Evolutionary conservation across 164 flowering plant species (phyloP), one percentile per base, ranked within the genome.

Genomic region (Echeveria elegans): DNA sequence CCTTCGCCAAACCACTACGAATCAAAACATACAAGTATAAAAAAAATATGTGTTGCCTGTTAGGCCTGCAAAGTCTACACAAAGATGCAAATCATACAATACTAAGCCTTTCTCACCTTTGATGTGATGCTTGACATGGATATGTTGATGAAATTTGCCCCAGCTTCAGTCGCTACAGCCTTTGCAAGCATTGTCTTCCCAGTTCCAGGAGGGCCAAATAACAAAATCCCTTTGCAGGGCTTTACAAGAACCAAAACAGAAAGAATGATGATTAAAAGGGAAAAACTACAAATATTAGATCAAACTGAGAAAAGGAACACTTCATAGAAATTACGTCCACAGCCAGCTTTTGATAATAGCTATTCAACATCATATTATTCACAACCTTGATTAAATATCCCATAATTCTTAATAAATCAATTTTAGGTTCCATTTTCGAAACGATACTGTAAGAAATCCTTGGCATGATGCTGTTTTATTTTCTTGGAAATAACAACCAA

Each of bases 181-280:
- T 90, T 93, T 34, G 98, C 97, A 66, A 93, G 92, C 98, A 93
- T 93, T 8, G 97, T 92, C 74, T 92, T 92, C 28, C 98, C 98
- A 26, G 98, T 92, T 66, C 98, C 97, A 74, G 98, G 98, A 30
- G 97, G 97, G 56, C 97, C 98, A 84, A 92, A 92, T 66, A 92
- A 65, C 59, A 92, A 87, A 50, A 92, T 92, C 43, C 98, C 97
- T 80, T 88, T 92, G 86, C 94, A 87, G 70, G 98, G 98, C 98
- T 92, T 83, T 77, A 79, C 16, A 11, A 16, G 16, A 43, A 43
- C n/a, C n/a, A n/a, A n/a, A 43, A 73, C n/a, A 56, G 21, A 10
- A 29, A 19, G 38, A 32, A 32, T 8, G 41, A 1, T 10, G n/a
- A n/a, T n/a, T 38, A 43, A 11, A 15, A 43, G 12, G n/a, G n/a